Evolutionary conservation across 257 asterid species (phyloP).

Genomic region (Solanum neorickii): DNA sequence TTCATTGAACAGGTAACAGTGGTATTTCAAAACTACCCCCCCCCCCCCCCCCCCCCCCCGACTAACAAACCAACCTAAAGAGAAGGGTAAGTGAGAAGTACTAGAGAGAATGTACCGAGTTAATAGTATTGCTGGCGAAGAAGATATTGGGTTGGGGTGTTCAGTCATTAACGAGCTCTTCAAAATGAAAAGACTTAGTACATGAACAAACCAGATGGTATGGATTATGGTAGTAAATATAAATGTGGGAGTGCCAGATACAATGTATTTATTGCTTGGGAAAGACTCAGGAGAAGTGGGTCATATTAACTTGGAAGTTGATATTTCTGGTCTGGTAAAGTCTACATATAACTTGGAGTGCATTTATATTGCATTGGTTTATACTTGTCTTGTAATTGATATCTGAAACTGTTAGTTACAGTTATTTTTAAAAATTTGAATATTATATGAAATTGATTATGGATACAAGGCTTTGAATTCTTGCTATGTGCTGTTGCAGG

Average conservation of each 20-base stretch:
- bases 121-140: not conserved
- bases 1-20: slow-evolving; percentile 78
- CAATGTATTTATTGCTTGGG: not conserved
- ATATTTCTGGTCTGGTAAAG: not conserved
- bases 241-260: not conserved
- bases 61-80: not conserved
- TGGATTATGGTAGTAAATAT: not conserved
- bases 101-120: not conserved
- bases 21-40: not conserved
- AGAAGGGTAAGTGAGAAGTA: not conserved
- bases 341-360: not conserved
- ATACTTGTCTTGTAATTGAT: not conserved
- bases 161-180: not conserved
- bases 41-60: not conserved
- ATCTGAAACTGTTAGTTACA: not conserved
- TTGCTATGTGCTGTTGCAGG: slow-evolving; percentile 34
- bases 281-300: not conserved
- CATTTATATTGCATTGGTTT: not conserved
- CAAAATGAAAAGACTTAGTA: not conserved
- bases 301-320: not conserved
- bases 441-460: not conserved
- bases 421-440: not conserved
- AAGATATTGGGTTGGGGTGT: not conserved
- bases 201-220: not conserved
- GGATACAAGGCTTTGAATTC: not conserved